phyloP scores from a whole-genome alignment of 2,329 filamentous ascomycete species.

The Phaeosphaeriaceae sp. region DNA sequence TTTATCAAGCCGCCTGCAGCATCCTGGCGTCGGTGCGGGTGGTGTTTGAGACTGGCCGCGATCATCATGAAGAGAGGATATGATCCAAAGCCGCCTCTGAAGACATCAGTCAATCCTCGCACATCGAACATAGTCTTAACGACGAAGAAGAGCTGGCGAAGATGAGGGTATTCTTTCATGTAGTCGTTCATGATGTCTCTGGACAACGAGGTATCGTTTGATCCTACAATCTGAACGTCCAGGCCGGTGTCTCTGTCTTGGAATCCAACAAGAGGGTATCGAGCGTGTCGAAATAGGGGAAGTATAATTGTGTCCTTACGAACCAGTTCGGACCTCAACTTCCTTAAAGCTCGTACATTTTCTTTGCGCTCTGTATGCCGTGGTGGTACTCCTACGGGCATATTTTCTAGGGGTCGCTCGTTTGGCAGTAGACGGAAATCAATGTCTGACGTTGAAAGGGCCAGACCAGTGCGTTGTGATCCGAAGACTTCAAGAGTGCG shows the following conservation, averaged over 20 bases:
- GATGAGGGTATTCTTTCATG: conserved; percentile 56
- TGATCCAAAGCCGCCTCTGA: conserved; percentile 58
- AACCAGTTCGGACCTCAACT: conserved; percentile 8
- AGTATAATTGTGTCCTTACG: conserved; percentile 17
- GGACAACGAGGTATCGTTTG: conserved; percentile 50
- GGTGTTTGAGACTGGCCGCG: conserved; percentile 59
- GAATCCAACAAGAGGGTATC: conserved; percentile 51
- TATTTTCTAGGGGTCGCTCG: conserved; percentile 8
- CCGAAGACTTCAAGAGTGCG: conserved; percentile 57
- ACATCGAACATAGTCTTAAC: conserved; percentile 60
- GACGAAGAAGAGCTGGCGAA: conserved; percentile 58
- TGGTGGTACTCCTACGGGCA: conserved; percentile 21
- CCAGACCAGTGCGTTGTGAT: conserved; percentile 61
- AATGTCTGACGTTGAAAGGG: conserved; percentile 61
- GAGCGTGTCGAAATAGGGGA: conserved; percentile 31
- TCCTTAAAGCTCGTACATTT: conserved; percentile 7
- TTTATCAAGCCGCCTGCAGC: conserved; percentile 55
- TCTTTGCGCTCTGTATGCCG: conserved; percentile 11
- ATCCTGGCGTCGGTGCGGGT: conserved; percentile 40
- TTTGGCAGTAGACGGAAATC: conserved; percentile 53
- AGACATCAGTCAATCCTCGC: conserved; percentile 57
- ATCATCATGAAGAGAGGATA: conserved; percentile 66
- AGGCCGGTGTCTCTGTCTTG: conserved; percentile 58
- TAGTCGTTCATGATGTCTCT: conserved; percentile 56
- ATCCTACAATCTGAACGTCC: conserved; percentile 60